phyloP scores from a whole-genome alignment of 148 eudicot genomes.

The Simmondsia chinensis region DNA sequence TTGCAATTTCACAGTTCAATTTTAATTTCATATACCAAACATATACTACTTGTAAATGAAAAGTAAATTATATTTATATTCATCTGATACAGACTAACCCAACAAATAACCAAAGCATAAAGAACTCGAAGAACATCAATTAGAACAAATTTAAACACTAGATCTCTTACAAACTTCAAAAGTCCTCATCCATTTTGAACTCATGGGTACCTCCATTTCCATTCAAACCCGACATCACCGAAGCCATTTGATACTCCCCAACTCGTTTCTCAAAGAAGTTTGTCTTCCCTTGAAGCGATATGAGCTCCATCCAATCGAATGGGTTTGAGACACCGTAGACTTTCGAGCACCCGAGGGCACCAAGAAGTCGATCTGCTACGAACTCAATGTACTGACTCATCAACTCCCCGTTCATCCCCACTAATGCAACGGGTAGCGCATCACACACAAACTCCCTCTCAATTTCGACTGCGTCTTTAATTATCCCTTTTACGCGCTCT shows the following conservation, averaged over 20 bases:
- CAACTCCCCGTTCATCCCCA: slow-evolving; percentile 65
- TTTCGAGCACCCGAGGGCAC: slow-evolving; percentile 46
- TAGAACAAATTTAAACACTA: too few species aligned
- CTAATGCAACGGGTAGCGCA: slow-evolving; percentile 56
- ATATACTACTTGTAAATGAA: too few species aligned
- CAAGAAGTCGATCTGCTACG: slow-evolving; percentile 58
- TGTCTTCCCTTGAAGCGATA: slow-evolving; percentile 66
- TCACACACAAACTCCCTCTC: slow-evolving; percentile 75
- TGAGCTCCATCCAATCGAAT: slow-evolving; percentile 83
- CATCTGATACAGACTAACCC: too few species aligned
- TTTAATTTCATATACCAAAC: too few species aligned
- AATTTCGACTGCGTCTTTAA: slow-evolving; percentile 51
- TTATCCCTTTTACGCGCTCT: slow-evolving; percentile 42
- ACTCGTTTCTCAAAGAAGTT: slow-evolving; percentile 84
- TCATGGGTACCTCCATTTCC: slow-evolving; percentile 46
- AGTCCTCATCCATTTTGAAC: slow-evolving; percentile 67
- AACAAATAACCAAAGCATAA: too few species aligned
- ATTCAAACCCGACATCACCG: slow-evolving; percentile 56
- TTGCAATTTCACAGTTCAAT: too few species aligned
- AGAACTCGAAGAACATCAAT: too few species aligned
- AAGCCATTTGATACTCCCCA: slow-evolving; percentile 82
- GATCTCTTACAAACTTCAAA: too few species aligned
- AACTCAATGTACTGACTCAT: slow-evolving; percentile 80
- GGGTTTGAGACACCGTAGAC: slow-evolving; percentile 47
- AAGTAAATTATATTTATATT: too few species aligned